Evolutionary conservation across 768 basidiomycete species (phyloP).

Genomic region (Symmetrospora coprosmae): DNA sequence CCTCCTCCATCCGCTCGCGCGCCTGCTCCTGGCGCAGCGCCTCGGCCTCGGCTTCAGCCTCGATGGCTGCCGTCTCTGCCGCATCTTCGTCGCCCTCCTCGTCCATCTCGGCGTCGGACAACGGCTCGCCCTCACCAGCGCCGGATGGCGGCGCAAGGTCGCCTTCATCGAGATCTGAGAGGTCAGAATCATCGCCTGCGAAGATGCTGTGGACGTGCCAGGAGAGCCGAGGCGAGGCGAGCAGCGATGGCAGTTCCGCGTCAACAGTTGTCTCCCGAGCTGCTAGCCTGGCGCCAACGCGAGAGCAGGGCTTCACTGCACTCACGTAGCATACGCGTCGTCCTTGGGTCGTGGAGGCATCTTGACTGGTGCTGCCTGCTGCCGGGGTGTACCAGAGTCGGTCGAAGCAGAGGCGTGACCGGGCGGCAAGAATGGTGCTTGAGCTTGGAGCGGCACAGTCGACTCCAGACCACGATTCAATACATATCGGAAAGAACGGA

Average conservation of each 20-base stretch:
- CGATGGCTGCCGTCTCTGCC: not conserved
- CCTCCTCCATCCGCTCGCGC: too few relatives aligned
- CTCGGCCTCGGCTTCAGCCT: slow-evolving; percentile 11
- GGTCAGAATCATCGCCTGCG: slow-evolving; percentile 16
- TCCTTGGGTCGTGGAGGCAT: too few relatives aligned
- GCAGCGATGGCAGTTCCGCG: not conserved
- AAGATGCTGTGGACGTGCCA: slow-evolving; percentile 20
- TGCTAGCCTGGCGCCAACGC: not conserved
- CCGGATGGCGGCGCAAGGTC: not conserved
- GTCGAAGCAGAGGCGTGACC: too few relatives aligned
- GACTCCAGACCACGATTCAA: too few relatives aligned
- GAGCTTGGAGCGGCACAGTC: too few relatives aligned
- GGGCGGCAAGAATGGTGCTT: too few relatives aligned
- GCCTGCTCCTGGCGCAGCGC: too few relatives aligned
- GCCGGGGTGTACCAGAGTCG: too few relatives aligned
- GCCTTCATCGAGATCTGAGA: slow-evolving; percentile 18
- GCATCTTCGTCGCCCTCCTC: not conserved
- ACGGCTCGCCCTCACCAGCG: not conserved
- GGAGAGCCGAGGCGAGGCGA: not conserved
- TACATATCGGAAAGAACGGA: too few relatives aligned
- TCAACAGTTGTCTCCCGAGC: too few relatives aligned
- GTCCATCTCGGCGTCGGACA: not conserved
- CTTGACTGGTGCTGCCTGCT: too few relatives aligned
- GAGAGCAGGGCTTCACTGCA: not conserved
- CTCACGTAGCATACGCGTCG: slow-evolving; percentile 3